Percentiles rank a stretch among this genome's conserved stretches.
Evolutionary conservation across 257 asterid species (phyloP).

Genomic region (Solanum clarkiae): DNA sequence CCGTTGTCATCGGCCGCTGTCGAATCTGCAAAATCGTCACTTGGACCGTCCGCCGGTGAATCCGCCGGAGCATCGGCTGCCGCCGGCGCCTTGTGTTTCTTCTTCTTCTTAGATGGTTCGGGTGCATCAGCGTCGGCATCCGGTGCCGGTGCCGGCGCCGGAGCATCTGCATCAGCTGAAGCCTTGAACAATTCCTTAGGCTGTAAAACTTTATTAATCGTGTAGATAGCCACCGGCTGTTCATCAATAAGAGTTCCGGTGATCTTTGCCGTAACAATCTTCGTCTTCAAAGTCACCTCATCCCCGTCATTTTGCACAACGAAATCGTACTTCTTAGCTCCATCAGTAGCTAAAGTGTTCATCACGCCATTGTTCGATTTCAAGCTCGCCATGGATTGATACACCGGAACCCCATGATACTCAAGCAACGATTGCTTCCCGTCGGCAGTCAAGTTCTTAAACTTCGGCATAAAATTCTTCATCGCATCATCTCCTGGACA

Average conservation of each 20-base stretch:
- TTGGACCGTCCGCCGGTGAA: conserved; percentile 44
- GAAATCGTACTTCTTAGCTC: neutral
- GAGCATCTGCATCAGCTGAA: conserved; percentile 9
- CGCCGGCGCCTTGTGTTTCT: conserved; percentile 32
- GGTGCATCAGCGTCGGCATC: conserved; percentile 27
- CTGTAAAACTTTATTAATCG: conserved; percentile 29
- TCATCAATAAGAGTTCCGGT: conserved; percentile 25
- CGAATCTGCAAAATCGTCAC: conserved; percentile 26
- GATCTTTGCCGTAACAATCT: conserved; percentile 18
- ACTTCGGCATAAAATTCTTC: conserved; percentile 38
- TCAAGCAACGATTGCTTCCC: conserved; percentile 35
- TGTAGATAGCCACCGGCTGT: conserved; percentile 34
- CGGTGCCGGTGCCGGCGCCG: conserved; percentile 53
- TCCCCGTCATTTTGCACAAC: conserved; percentile 1
- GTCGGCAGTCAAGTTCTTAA: conserved; percentile 29
- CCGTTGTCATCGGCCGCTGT: conserved; percentile 15
- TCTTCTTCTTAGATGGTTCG: conserved; percentile 13
- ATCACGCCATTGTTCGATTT: conserved; percentile 40
- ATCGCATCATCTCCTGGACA: conserved; percentile 70
- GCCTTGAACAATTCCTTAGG: conserved; percentile 38
- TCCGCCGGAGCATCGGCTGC: conserved; percentile 27
- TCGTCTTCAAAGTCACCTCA: conserved; percentile 30
- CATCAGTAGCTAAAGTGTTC: conserved; percentile 16
- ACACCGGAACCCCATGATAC: conserved; percentile 41
- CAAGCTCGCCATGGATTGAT: conserved; percentile 22